Base-by-base conservation (phyloP, 116 monocot species). In the Phalaenopsis hybrid region DNA sequence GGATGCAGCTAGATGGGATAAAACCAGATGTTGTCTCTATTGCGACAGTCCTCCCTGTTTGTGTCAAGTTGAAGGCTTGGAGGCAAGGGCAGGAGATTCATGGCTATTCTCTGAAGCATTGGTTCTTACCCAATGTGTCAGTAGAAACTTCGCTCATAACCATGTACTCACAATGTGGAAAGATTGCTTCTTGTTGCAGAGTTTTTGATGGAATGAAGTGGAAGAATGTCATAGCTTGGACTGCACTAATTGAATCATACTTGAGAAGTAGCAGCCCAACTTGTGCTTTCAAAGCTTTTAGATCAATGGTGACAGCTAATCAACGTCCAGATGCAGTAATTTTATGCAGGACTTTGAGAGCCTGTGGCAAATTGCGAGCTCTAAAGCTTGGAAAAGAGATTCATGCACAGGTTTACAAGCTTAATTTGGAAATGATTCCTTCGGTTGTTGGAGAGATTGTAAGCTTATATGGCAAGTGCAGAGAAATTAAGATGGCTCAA, bases 1-100 rank as follows among this genome's bases (percentile, higher is more conserved):
- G 95, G 95, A 98, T 98, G 98, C 98, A 95, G 70, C 89, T 91
- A 72, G 98, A 94, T 83, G 90, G 95, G n/a, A 43, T 98, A 12
- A 89, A 76, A 79, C 95, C 95, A 2, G 98, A 98, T 78, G 81
- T 92, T 49, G 89, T 98, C 21, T 79, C 89, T 0, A 85, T 94
- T 44, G 93, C 88, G 0, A 94, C 93, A 1, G 88, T 78, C n/a
- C 83, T 98, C 4, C 95, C 95, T 0, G 85, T 92, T 34, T 93
- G 90, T 57, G 82, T 83, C 5, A 75, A 85, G 59, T 74, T 94
- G 57, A 91, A 84, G 79, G 93, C 88, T 5, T 74, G 90, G 84
- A 92, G 77, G 70, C 86, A 83, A 15, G 98, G 93, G 72, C 94
- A 95, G 73, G 90, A 98, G 81, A 83, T 95, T 68, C 95, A 98